Evolutionary conservation across 768 basidiomycete species (phyloP), one percentile per base, ranked within the genome.

Genomic region (Calocybe cyanea): DNA sequence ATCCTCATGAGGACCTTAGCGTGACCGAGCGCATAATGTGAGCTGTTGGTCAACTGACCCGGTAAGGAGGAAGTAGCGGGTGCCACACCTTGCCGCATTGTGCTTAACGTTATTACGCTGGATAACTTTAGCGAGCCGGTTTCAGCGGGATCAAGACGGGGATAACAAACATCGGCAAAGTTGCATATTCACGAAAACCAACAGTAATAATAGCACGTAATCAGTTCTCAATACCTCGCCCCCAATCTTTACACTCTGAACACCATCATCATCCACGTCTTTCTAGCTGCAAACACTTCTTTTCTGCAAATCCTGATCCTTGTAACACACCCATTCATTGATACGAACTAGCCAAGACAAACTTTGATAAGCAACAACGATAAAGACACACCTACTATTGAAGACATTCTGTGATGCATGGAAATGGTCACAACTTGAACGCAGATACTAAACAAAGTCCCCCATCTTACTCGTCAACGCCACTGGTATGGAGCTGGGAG

Each of bases 401-500:
- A 47, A 52, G 52, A 55, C 57, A 54, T 48, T 55, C 56, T 62
- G 56, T 64, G 51, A 66, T 68, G 66, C 60, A 63, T 58, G 56
- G 46, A 45, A 59, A 63, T 63, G 63, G 55, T 46, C 57, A 44
- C 47, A 55, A 57, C 17, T 38, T 53, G 25, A 33, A 45, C 56
- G 35, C 41, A 52, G 40, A 57, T 43, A 47, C 43, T 44, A 20
- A 50, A 42, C 43, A 42, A 55, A 10, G 42, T 23, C n/a, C 1
- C 44, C 14, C 49, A 28, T 23, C 48, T n/a, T 38, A 49, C n/a
- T 30, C 25, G 11, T 39, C 14, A 36, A 57, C 62, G 17, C 63
- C 60, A 11, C 56, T 85, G 28, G 66, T 73, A 58, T 90, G 87
- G 87, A 75, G 80, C 62, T 85, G 84, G 84, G 74, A 79, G 15